Percentiles rank a stretch among this genome's conserved stretches.
These are phyloP conservation scores for Lepidium sativum DNA, from an alignment of 345 rosid species.

Conservation along the genomic window DNA sequence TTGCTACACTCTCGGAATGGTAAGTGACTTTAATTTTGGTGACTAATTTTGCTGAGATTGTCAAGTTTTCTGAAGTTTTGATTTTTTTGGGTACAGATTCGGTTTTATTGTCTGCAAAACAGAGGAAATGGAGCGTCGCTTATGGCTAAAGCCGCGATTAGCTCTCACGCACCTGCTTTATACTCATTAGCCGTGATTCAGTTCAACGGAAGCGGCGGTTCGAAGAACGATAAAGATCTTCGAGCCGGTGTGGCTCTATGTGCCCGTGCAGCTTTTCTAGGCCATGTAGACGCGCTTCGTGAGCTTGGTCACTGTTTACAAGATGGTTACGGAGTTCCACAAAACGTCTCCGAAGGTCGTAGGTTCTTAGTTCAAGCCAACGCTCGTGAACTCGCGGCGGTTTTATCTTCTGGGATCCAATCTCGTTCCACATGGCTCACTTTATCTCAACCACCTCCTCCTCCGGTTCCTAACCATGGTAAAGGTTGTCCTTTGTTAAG, in stretches of 20 bases:
- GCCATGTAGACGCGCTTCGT: conserved; percentile 86
- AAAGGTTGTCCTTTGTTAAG: conserved; percentile 69
- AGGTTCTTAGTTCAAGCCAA: conserved; percentile 93
- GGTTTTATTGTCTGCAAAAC: conserved; percentile 73
- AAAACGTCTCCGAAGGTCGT: conserved; percentile 73
- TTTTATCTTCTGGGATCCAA: conserved; percentile 36
- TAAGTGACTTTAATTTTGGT: conserved; percentile 2
- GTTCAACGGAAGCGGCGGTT: conserved; percentile 98
- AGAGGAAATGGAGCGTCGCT: conserved; percentile 83
- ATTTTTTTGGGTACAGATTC: conserved; percentile 47
- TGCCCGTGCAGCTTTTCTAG: conserved; percentile 83
- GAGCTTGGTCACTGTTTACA: conserved; percentile 98
- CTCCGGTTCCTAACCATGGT: conserved; percentile 19
- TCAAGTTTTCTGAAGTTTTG: not conserved
- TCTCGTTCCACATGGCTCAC: conserved; percentile 42
- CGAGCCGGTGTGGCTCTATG: conserved; percentile 91
- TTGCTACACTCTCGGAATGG: conserved; percentile 96
- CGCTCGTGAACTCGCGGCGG: conserved; percentile 79
- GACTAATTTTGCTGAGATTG: not conserved
- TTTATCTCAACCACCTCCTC: conserved; percentile 36
- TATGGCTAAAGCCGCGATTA: conserved; percentile 93
- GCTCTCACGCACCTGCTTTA: conserved; percentile 72
- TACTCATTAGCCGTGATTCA: conserved; percentile 86
- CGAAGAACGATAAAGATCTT: conserved; percentile 83
- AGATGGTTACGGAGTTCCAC: conserved; percentile 95